A percentile compares a stretch with the other conserved stretches of the same genome.
Conservation (phyloP, 176 grass and related monocot species). For the Aechmea fasciata region DNA sequence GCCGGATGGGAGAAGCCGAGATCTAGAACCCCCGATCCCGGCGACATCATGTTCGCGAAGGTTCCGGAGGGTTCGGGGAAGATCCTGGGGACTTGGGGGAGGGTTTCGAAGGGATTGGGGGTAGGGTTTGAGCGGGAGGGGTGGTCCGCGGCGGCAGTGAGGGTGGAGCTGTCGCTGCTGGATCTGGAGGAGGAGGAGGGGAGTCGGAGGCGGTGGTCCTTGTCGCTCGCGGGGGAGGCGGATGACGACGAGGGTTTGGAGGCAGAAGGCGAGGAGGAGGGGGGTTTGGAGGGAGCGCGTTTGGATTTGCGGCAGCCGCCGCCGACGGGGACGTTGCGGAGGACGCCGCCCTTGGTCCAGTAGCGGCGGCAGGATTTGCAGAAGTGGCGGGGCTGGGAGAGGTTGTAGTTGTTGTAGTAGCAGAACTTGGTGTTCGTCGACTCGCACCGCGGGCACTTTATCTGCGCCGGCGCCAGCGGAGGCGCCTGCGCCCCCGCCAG, state of each 20-base stretch:
- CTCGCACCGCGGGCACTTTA: constrained; percentile 63
- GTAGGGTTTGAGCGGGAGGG: background rate
- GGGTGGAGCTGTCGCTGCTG: constrained; percentile 6
- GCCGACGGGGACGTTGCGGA: constrained; percentile 63
- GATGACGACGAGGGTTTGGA: background rate
- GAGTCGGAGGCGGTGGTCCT: no score
- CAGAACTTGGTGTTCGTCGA: constrained; percentile 93
- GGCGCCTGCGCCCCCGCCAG: background rate
- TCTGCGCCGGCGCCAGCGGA: background rate
- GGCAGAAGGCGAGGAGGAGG: no score
- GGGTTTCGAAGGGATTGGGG: background rate
- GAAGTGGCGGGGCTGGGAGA: constrained; percentile 56
- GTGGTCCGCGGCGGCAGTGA: background rate
- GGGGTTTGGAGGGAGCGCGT: no score
- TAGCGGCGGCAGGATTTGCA: constrained; percentile 58
- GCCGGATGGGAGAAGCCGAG: background rate
- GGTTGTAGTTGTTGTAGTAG: constrained; percentile 99
- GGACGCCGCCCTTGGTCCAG: constrained; percentile 62
- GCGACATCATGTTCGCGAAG: background rate
- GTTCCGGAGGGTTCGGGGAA: background rate
- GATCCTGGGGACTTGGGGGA: background rate
- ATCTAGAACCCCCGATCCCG: background rate
- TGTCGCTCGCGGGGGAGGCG: background rate
- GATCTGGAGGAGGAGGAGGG: background rate
- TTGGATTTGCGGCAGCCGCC: constrained; percentile 38